Evolutionary conservation across 2,329 filamentous ascomycete genomes (phyloP), one percentile per base, ranked within the genome.

Genomic region (Talaromyces albobiverticillius): DNA sequence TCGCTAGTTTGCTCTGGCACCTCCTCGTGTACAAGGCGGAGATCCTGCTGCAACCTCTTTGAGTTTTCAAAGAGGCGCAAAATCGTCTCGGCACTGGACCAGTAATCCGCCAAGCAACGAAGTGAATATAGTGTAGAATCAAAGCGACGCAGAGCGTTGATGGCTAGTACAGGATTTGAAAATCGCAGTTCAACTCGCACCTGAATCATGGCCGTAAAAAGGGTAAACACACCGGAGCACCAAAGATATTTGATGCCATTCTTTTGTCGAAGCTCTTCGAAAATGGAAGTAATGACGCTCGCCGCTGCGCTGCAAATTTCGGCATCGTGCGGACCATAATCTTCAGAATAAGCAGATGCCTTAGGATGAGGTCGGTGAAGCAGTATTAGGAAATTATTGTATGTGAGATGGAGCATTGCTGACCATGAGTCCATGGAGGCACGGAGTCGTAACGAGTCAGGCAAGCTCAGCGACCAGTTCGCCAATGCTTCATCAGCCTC

Each of bases 131-230:
- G 64, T 1, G 71, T 70, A 2, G 73, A 75, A 54, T 76, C 72
- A 46, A 75, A 75, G 16, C 73, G 70, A 32, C 73, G 70, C 45
- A 76, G 66, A 14, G 72, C 73, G 50, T 75, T 75, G 59, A 76
- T 76, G 3, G 73, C 73, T 9, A 76, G 60, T 3, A 76, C 70
- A 3, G 73, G 73, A 43, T 76, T 76, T 2, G 73, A 76, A 54
- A 76, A 76, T 20, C 72, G 71, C 18, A 76, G 66, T 54, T 76
- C 73, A 7, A 76, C 73, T 16, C 73, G 70, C 7, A 76, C 72
- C 64, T 76, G 73, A 25, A 76, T 75, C 73, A 76, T 76, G 14
- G 73, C 73, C 5, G 73, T 76, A 59, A 76, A 76, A 5, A 76
- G 59, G 1, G 72, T 73, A 49, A 75, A 72, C 10, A 76, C 72